phyloP scores from a whole-genome alignment of 169 alveolate genomes.

The Eimeria maxima region DNA sequence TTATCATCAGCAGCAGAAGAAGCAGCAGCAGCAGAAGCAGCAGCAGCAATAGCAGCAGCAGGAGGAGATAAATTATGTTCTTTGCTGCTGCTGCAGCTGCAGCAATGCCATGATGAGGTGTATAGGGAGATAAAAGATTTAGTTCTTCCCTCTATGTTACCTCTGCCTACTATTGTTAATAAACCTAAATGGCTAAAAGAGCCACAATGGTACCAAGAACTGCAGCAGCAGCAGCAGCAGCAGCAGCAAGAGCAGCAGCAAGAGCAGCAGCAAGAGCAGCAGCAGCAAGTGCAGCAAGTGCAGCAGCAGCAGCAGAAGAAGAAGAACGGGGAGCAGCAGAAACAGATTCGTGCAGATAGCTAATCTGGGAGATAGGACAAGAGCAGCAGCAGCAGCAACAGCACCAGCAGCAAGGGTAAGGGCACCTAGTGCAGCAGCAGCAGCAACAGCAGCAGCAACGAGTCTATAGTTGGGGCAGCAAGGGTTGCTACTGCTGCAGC shows the following conservation, averaged over 20 bases:
- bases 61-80: not conserved
- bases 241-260: constrained; percentile 28
- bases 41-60: not conserved
- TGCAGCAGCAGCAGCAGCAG: constrained; percentile 52
- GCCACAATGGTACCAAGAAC: not conserved
- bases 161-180: not conserved
- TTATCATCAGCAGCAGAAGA: too few relatives aligned
- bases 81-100: not conserved
- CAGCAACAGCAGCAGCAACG: not conserved
- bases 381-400: too few relatives aligned
- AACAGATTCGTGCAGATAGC: too few relatives aligned
- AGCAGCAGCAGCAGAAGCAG: too few relatives aligned
- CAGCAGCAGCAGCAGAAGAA: not conserved
- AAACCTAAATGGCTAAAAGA: not conserved
- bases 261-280: not conserved
- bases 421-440: too few relatives aligned
- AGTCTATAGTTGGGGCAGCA: not conserved
- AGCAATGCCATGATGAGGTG: not conserved
- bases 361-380: too few relatives aligned
- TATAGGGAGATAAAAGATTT: not conserved
- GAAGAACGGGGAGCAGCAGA: not conserved
- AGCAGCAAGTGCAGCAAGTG: not conserved
- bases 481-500: not conserved
- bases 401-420: too few relatives aligned
- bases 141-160: not conserved